Conservation (phyloP, 2,329 filamentous ascomycete species). For the Helminthosporium solani region DNA sequence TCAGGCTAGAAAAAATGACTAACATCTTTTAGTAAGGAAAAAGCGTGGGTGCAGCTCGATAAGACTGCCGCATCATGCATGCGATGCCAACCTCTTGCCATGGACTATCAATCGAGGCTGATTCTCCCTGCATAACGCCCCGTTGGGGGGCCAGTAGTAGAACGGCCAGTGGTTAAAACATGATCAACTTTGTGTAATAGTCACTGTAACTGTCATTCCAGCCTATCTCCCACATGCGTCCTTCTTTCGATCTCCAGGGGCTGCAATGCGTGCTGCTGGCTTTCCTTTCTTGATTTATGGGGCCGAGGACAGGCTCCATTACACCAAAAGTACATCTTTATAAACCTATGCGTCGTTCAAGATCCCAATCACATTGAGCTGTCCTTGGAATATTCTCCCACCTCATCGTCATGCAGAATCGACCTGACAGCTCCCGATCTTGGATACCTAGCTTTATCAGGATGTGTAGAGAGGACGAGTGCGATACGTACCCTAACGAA, state of each 20-base stretch:
- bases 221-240: constrained; percentile 13
- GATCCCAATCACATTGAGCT: neutral
- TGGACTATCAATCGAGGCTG: constrained; percentile 20
- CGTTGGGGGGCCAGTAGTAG: constrained; percentile 15
- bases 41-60: constrained; percentile 29
- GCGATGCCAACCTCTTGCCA: constrained; percentile 15
- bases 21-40: constrained; percentile 38
- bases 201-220: constrained; percentile 25
- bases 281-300: neutral
- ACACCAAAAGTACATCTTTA: neutral
- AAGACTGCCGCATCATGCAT: constrained; percentile 29
- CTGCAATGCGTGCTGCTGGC: constrained; percentile 1
- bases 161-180: too few species aligned
- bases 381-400: neutral
- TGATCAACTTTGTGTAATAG: constrained; percentile 26
- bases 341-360: neutral
- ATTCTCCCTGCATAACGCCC: constrained; percentile 21
- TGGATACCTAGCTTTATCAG: constrained; percentile 34
- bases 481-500: constrained; percentile 41
- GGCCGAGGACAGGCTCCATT: constrained; percentile 1
- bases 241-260: neutral
- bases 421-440: constrained; percentile 18
- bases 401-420: constrained; percentile 24
- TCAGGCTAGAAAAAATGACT: constrained; percentile 18
- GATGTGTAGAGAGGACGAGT: constrained; percentile 18